Evolutionary conservation across 2,329 filamentous ascomycete genomes (phyloP), one percentile per base, ranked within the genome.

Genomic region (Diaporthe velutina): DNA sequence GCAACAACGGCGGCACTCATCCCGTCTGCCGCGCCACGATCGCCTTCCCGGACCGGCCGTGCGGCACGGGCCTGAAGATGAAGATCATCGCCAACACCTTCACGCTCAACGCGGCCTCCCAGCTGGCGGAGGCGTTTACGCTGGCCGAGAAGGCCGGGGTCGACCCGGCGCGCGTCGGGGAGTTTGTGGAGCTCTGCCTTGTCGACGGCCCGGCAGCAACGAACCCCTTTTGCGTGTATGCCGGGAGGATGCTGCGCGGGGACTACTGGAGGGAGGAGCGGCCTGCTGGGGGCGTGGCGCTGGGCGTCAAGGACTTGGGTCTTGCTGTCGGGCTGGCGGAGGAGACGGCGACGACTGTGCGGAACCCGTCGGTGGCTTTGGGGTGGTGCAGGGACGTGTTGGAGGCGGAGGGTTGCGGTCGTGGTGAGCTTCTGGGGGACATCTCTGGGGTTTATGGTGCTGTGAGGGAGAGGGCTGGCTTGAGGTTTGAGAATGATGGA

Each of bases 31-130:
- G 52, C 35, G 60, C 60, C 9, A 17, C 48, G 12, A 25, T 52
- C 2, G 35, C 71, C 3, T 73, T 70, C 19, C 38, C 38, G 7
- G 38, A 52, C 15, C 40, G n/a, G 61, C 22, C 61, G 7, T 67
- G 30, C 3, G 60, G 28, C n/a, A 52, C 22, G 3, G 71, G 30
- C 4, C n/a, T 22, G 15, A 40, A 8, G 52, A 68, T 58, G 38
- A 73, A 70, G 40, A 73, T 68, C 48, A 55, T 73, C 60, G 38
- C 60, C 60, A 73, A 73, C 61, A 73, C 52, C 1, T 68, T 68
- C 60, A 73, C 42, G 7, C 28, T 57, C 25, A 57, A n/a, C 28
- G 54, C 40, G 1, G 38, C 33, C 7, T 10, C 22, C 25, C 71
- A 68, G 71, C 71, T 73, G 28, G 48, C 35, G 0, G 52, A 73